Evolutionary conservation across 2,329 filamentous ascomycete genomes (phyloP).

Genomic region (Talaromyces sp.): DNA sequence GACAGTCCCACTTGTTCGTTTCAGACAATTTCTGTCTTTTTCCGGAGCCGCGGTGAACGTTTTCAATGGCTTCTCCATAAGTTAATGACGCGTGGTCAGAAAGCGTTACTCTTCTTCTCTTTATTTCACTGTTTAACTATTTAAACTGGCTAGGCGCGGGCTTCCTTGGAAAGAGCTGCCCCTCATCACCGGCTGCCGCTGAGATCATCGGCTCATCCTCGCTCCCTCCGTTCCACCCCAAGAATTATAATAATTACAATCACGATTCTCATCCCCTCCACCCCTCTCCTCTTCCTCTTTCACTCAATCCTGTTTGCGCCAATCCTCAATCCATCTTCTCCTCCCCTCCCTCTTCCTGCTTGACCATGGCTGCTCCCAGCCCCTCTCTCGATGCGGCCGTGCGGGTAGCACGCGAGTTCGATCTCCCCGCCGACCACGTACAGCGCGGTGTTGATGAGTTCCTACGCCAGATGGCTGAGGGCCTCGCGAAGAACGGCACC

Average conservation of each 20-base stretch:
- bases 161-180: constrained; percentile 3
- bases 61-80: background rate
- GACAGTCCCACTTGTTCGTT: background rate
- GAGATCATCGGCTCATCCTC: constrained; percentile 9
- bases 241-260: background rate
- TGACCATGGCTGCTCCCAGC: constrained; percentile 21
- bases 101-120: too few species aligned
- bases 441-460: constrained; percentile 81
- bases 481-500: constrained; percentile 68
- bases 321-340: constrained; percentile 7
- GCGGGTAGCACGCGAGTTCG: constrained; percentile 77
- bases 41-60: background rate
- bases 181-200: constrained; percentile 7
- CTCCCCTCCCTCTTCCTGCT: background rate
- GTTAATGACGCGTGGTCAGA: background rate
- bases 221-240: background rate
- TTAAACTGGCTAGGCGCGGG: too few species aligned
- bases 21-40: too few species aligned
- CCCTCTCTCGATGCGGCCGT: constrained; percentile 63
- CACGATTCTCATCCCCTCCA: background rate
- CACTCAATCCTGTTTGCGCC: background rate
- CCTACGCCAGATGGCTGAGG: constrained; percentile 80
- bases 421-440: constrained; percentile 72
- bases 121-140: too few species aligned
- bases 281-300: background rate